phyloP scores from a whole-genome alignment of 164 flowering plant genomes.

The Macadamia integrifolia region DNA sequence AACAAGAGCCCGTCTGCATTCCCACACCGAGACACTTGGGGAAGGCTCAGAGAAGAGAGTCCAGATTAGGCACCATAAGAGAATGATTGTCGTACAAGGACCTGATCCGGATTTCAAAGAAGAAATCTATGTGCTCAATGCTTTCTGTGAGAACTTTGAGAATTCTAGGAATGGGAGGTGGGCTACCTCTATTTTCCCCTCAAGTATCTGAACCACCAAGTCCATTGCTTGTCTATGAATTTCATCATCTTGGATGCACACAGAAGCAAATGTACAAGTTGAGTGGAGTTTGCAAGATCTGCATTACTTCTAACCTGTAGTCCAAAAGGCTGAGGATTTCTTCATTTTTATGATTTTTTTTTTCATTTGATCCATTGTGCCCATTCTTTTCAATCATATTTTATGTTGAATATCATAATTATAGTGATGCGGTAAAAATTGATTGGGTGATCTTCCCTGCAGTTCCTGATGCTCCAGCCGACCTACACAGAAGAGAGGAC shows the following conservation, averaged over 20 bases:
- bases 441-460: too few relatives aligned
- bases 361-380: too few relatives aligned
- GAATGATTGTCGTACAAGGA: too few relatives aligned
- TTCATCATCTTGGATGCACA: too few relatives aligned
- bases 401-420: too few relatives aligned
- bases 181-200: slow-evolving; percentile 3
- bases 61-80: too few relatives aligned
- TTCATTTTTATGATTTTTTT: not conserved
- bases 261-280: slow-evolving; percentile 7
- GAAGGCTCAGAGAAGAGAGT: slow-evolving; percentile 7
- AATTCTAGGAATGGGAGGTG: slow-evolving; percentile 1
- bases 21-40: slow-evolving; percentile 1
- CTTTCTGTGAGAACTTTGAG: not conserved
- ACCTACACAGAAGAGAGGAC: too few relatives aligned
- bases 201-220: too few relatives aligned
- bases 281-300: not conserved
- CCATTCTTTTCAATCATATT: too few relatives aligned
- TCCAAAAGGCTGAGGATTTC: slow-evolving; percentile 4
- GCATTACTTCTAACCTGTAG: slow-evolving; percentile 1
- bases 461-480: too few relatives aligned
- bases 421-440: too few relatives aligned
- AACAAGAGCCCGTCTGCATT: not conserved
- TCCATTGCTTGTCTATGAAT: too few relatives aligned
- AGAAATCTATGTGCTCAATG: slow-evolving; percentile 2
- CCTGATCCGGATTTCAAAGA: not conserved